Conservation (phyloP, 495 filamentous ascomycete species). For the Halenospora varia region DNA sequence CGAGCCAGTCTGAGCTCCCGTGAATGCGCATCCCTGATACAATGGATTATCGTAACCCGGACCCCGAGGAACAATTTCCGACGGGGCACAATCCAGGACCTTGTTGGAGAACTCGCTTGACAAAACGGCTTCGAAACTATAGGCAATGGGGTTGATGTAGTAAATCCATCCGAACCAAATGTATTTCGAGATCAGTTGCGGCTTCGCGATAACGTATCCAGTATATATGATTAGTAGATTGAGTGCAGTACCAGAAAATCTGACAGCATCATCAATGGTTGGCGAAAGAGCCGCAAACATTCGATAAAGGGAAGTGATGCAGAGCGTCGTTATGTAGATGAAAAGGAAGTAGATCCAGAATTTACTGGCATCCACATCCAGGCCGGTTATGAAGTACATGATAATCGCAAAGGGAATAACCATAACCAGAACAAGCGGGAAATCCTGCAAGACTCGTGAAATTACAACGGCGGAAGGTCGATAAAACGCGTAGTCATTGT, state of each 20-base stretch:
- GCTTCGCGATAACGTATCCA: constrained; percentile 48
- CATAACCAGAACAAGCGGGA: constrained; percentile 62
- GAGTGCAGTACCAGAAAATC: constrained; percentile 64
- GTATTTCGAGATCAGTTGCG: constrained; percentile 30
- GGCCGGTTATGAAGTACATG: constrained; percentile 64
- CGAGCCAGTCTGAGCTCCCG: constrained; percentile 45
- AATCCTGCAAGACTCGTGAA: constrained; percentile 63
- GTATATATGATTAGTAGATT: constrained; percentile 57
- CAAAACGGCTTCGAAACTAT: constrained; percentile 58
- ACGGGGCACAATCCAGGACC: constrained; percentile 56
- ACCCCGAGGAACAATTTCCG: constrained; percentile 43
- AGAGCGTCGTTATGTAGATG: constrained; percentile 64
- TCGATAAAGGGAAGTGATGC: constrained; percentile 61
- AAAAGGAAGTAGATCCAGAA: constrained; percentile 74
- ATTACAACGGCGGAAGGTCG: constrained; percentile 68
- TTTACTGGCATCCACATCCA: constrained; percentile 62
- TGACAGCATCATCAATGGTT: constrained; percentile 65
- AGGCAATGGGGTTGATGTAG: constrained; percentile 50
- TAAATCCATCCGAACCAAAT: constrained; percentile 54
- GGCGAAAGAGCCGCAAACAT: constrained; percentile 74
- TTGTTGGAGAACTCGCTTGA: constrained; percentile 46
- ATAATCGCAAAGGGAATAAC: constrained; percentile 60
- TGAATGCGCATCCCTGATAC: constrained; percentile 60
- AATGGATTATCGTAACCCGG: constrained; percentile 38
- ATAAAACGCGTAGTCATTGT: constrained; percentile 76